Percentiles rank a stretch among this genome's conserved stretches.
These are phyloP conservation scores for Eucalyptus erythrocorys DNA, from an alignment of 345 rosid genomes.

Conservation along the genomic window DNA sequence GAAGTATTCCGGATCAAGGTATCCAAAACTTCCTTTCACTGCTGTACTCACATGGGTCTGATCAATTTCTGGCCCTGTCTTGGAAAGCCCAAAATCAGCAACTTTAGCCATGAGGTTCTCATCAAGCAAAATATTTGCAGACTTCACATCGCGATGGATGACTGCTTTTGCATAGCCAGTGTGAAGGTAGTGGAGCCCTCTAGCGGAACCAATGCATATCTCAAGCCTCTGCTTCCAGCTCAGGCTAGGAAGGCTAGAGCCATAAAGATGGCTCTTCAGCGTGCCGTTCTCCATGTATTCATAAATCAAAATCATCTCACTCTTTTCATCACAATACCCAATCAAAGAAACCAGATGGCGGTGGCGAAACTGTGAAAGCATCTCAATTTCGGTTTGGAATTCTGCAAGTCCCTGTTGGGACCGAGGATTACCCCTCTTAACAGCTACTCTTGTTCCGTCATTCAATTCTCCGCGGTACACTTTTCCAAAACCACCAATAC, in stretches of 20 bases:
- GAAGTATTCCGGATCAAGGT: slow-evolving; percentile 85
- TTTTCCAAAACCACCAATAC: slow-evolving; percentile 78
- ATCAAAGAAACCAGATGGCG: slow-evolving; percentile 76
- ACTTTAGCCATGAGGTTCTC: slow-evolving; percentile 75
- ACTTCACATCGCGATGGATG: slow-evolving; percentile 68
- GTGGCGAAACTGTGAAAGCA: slow-evolving; percentile 72
- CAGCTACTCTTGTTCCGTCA: slow-evolving; percentile 60
- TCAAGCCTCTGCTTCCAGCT: slow-evolving; percentile 64
- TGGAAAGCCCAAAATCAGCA: slow-evolving; percentile 85
- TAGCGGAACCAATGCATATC: slow-evolving; percentile 59
- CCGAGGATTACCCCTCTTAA: slow-evolving; percentile 60
- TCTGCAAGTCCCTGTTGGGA: slow-evolving; percentile 77
- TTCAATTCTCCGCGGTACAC: slow-evolving; percentile 56
- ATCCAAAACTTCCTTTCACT: slow-evolving; percentile 90
- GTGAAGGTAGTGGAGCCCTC: slow-evolving; percentile 69
- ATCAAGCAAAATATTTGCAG: slow-evolving; percentile 64
- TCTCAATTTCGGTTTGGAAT: slow-evolving; percentile 73
- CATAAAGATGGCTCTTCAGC: slow-evolving; percentile 59
- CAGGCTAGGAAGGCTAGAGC: slow-evolving; percentile 43
- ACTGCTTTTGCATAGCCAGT: slow-evolving; percentile 62
- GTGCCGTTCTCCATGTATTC: slow-evolving; percentile 81
- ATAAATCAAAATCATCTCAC: slow-evolving; percentile 70
- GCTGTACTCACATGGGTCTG: slow-evolving; percentile 97
- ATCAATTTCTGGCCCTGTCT: slow-evolving; percentile 84
- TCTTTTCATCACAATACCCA: slow-evolving; percentile 71